These are phyloP conservation scores for Tylopilus felleus DNA, from an alignment of 768 basidiomycete species.

Conservation along the genomic window DNA sequence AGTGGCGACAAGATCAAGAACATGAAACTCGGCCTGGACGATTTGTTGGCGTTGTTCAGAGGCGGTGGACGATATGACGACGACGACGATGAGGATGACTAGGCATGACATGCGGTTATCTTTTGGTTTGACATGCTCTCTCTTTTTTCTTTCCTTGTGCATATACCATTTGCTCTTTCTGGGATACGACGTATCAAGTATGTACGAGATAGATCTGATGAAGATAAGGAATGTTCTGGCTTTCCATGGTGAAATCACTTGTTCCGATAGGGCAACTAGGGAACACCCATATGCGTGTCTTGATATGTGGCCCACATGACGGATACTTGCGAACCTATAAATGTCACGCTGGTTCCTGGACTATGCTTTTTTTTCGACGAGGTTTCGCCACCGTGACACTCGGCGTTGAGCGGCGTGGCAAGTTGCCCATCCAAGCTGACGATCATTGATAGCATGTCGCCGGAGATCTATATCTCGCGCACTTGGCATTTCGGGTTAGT, in stretches of 20 bases:
- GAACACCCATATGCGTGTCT: too few species aligned
- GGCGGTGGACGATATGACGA: slow-evolving; percentile 57
- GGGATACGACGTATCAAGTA: not conserved
- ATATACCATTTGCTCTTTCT: not conserved
- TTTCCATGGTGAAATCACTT: not conserved
- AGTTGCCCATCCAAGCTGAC: not conserved
- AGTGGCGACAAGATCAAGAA: slow-evolving; percentile 87
- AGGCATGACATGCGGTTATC: not conserved
- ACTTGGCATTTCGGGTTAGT: too few species aligned
- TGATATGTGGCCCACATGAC: too few species aligned
- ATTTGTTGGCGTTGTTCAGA: slow-evolving; percentile 78
- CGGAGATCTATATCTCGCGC: too few species aligned
- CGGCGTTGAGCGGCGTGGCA: not conserved
- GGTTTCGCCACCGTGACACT: too few species aligned
- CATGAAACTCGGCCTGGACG: slow-evolving; percentile 79
- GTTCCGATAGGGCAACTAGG: not conserved
- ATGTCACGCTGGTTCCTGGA: not conserved
- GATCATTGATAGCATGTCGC: too few species aligned
- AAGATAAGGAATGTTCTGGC: not conserved
- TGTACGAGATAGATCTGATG: not conserved
- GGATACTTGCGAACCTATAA: not conserved
- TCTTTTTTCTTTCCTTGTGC: not conserved
- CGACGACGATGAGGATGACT: slow-evolving; percentile 37
- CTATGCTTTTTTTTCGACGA: not conserved
- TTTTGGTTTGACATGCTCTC: not conserved